Percentiles rank a stretch among this genome's conserved stretches.
Conservation (phyloP, 177 flowering plant species). For the Tripterygium wilfordii region DNA sequence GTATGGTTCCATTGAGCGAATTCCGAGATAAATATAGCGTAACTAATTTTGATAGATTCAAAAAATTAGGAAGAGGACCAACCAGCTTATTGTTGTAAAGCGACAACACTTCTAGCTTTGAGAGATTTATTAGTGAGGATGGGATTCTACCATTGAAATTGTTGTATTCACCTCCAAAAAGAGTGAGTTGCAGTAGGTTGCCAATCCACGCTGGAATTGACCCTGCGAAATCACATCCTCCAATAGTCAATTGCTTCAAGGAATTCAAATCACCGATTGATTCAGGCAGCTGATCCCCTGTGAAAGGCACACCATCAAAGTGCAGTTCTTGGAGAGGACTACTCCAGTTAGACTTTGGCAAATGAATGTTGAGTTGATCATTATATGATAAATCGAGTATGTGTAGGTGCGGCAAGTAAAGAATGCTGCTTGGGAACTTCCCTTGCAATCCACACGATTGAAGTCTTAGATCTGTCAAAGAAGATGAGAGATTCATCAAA, state of each 20-base stretch:
- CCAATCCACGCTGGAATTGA: conserved; percentile 1
- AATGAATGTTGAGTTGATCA: background rate
- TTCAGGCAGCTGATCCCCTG: conserved; percentile 2
- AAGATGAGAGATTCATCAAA: conserved; percentile 1
- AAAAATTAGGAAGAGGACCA: conserved; percentile 10
- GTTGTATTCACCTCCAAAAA: background rate
- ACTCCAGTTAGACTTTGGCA: background rate
- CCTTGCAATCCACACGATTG: background rate
- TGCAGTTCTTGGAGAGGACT: background rate
- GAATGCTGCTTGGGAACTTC: no score
- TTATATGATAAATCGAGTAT: no score
- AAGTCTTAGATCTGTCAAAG: conserved; percentile 2
- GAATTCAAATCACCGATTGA: no score
- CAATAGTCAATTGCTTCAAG: background rate
- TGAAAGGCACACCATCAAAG: background rate
- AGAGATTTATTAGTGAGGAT: background rate
- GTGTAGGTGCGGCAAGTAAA: no score
- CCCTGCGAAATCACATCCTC: background rate
- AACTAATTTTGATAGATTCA: background rate
- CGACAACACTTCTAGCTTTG: background rate
- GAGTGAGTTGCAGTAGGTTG: background rate
- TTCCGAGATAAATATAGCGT: background rate
- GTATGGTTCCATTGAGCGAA: background rate
- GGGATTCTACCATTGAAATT: conserved; percentile 6
- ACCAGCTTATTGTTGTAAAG: background rate